Conservation (phyloP, 495 filamentous ascomycete genomes). For the Peziza echinospora region DNA sequence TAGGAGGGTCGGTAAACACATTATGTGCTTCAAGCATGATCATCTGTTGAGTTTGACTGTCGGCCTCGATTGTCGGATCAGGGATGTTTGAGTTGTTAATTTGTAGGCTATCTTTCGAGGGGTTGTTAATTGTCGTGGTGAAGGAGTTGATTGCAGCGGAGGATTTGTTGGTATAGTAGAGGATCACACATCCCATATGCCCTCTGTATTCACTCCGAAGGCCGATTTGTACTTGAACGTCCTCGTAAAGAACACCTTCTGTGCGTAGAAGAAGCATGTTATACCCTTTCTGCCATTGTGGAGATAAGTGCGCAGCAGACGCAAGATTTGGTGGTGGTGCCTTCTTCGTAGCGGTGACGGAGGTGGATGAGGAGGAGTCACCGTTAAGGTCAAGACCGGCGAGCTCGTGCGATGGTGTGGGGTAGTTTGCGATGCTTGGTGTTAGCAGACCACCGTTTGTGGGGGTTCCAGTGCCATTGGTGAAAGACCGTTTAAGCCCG, state of each 20-base stretch:
- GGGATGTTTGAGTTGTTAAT: conserved; percentile 73
- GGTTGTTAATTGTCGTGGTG: conserved; percentile 75
- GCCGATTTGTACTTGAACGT: conserved; percentile 81
- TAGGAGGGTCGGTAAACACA: conserved; percentile 66
- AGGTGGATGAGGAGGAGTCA: conserved; percentile 22
- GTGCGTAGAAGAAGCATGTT: conserved; percentile 54
- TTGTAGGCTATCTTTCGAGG: conserved; percentile 47
- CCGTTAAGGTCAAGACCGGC: conserved; percentile 59
- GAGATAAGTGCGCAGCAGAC: conserved; percentile 74
- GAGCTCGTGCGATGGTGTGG: conserved; percentile 35
- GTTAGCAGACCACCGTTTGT: conserved; percentile 32
- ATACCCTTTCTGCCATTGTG: conserved; percentile 86
- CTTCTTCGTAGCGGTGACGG: conserved; percentile 29
- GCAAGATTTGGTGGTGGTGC: conserved; percentile 61
- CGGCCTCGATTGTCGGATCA: conserved; percentile 53
- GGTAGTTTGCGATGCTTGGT: conserved; percentile 17
- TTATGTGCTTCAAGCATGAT: conserved; percentile 76
- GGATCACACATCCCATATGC: conserved; percentile 80
- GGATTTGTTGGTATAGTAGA: conserved; percentile 90
- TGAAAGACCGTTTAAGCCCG: conserved; percentile 70
- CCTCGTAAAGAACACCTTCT: conserved; percentile 85
- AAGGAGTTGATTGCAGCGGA: conserved; percentile 63
- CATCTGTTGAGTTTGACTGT: conserved; percentile 72
- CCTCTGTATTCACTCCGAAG: conserved; percentile 82
- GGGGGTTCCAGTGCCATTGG: conserved; percentile 18